Evolutionary conservation across 495 filamentous ascomycete species (phyloP).

Genomic region (Aspergillus mulundensis): DNA sequence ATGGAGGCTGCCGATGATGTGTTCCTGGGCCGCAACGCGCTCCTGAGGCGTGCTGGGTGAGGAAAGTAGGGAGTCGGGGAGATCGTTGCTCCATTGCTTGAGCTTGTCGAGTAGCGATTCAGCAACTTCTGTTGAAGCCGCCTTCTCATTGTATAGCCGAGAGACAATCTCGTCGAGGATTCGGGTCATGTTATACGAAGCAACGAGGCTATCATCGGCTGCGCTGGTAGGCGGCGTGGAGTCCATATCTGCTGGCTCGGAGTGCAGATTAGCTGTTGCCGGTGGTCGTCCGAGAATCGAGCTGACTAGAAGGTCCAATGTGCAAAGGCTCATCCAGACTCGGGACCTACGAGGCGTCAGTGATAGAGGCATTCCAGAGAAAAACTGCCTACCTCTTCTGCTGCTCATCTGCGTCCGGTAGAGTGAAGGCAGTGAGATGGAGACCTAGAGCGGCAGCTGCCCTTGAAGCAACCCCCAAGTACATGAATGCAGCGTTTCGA

Average conservation of each 20-base stretch:
- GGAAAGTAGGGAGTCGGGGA: constrained; percentile 27
- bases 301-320: constrained; percentile 40
- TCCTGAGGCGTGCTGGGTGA: constrained; percentile 20
- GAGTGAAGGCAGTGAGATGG: constrained; percentile 19
- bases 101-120: constrained; percentile 32
- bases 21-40: constrained; percentile 19
- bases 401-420: background rate
- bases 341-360: constrained; percentile 19
- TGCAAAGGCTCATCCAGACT: constrained; percentile 44
- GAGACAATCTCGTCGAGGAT: constrained; percentile 36
- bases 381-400: constrained; percentile 21
- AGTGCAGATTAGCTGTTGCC: constrained; percentile 27
- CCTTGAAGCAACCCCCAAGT: constrained; percentile 41
- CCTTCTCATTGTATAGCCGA: constrained; percentile 29
- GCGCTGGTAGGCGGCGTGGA: background rate
- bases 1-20: constrained; percentile 36
- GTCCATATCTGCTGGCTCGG: constrained; percentile 16
- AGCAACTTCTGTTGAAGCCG: constrained; percentile 30
- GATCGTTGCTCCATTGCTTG: constrained; percentile 32
- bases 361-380: background rate
- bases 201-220: constrained; percentile 22
- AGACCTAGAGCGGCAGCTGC: constrained; percentile 42
- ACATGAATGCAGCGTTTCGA: constrained; percentile 48
- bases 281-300: constrained; percentile 41
- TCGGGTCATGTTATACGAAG: constrained; percentile 32